Conservation (phyloP, 345 rosid species). For the Populus simonii region DNA sequence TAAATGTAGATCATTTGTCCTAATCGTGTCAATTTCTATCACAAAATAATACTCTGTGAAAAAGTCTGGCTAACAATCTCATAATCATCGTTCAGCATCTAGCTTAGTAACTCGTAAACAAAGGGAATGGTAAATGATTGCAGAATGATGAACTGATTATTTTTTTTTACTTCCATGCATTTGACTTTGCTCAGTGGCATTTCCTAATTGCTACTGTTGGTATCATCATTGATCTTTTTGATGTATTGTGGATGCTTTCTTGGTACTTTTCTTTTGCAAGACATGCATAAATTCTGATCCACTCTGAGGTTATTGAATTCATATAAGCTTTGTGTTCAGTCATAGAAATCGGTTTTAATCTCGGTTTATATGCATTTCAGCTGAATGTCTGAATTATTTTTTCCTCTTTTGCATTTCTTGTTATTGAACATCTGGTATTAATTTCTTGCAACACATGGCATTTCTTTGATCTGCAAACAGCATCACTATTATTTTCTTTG, state of each 20-base stretch:
- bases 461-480: conserved; percentile 39
- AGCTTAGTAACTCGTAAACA: neutral
- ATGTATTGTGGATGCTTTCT: neutral
- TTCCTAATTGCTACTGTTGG: neutral
- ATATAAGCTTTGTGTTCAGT: neutral
- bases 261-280: neutral
- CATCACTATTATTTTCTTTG: conserved; percentile 77
- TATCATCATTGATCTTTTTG: neutral
- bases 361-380: neutral
- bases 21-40: no score
- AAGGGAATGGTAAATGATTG: neutral
- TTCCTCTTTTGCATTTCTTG: neutral
- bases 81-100: neutral
- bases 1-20: no score
- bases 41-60: neutral
- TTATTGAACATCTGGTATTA: neutral
- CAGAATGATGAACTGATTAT: conserved; percentile 3
- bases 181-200: neutral
- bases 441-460: conserved; percentile 3
- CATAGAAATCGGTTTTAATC: neutral
- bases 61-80: neutral
- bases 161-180: neutral
- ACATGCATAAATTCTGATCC: neutral
- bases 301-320: no score
- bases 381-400: neutral